phyloP scores from a whole-genome alignment of 345 rosid genomes.

The Eucalyptus curtisii region DNA sequence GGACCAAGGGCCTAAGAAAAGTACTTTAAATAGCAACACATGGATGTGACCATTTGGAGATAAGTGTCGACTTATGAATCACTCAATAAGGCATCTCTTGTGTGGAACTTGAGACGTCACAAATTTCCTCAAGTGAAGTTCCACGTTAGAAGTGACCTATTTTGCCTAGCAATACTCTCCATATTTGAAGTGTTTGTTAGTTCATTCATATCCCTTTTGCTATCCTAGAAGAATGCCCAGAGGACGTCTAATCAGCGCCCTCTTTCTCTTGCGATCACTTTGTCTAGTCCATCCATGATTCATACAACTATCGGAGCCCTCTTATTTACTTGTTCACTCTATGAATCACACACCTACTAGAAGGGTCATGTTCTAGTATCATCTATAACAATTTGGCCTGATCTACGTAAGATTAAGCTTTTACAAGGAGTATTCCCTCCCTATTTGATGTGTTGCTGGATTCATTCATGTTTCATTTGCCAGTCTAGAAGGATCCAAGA shows the following conservation, averaged over 20 bases:
- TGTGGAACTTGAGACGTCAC: neutral
- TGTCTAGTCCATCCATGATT: neutral
- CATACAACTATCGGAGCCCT: no score
- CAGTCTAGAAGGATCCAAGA: neutral
- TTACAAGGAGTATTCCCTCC: neutral
- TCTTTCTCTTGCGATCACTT: neutral
- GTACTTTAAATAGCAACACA: neutral
- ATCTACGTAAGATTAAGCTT: neutral
- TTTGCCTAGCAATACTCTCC: neutral
- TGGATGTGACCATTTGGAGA: neutral
- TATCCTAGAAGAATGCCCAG: neutral
- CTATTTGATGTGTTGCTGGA: rapidly evolving
- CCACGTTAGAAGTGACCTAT: rapidly evolving
- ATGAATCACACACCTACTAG: neutral
- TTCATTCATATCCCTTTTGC: neutral
- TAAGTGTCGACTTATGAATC: neutral
- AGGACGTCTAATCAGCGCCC: neutral
- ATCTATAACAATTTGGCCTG: neutral
- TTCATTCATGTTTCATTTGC: neutral
- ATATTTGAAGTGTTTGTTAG: rapidly evolving
- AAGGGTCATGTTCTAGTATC: neutral
- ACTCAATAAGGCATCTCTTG: neutral
- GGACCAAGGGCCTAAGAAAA: neutral
- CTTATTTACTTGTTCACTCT: no score
- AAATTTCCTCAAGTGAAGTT: neutral